phyloP scores from a whole-genome alignment of 1,139 yeast genomes.

The Candida neerlandica region DNA sequence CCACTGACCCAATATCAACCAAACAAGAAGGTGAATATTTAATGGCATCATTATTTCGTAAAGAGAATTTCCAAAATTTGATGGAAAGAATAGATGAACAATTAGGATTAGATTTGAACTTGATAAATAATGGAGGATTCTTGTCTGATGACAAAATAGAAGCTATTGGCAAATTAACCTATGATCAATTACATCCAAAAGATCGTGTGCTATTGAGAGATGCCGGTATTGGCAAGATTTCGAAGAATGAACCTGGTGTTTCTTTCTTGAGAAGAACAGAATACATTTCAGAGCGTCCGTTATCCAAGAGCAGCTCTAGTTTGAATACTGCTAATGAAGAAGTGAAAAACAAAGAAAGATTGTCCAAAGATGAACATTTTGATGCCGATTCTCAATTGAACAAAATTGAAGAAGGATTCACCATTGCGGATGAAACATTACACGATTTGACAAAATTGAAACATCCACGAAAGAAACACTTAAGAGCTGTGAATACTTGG shows the following conservation, averaged over 20 bases:
- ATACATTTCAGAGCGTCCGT: conserved; percentile 62
- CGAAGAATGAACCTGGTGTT: conserved; percentile 63
- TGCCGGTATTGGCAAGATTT: conserved; percentile 57
- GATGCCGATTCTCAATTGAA: conserved; percentile 67
- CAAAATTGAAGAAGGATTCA: conserved; percentile 79
- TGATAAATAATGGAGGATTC: conserved; percentile 67
- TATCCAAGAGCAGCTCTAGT: conserved; percentile 20
- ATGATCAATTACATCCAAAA: conserved; percentile 59
- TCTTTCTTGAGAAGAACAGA: conserved; percentile 93
- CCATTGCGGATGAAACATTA: conserved; percentile 53
- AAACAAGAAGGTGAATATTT: conserved; percentile 62
- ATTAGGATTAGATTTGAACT: conserved; percentile 78
- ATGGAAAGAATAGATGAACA: conserved; percentile 70
- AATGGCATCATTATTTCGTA: conserved; percentile 72
- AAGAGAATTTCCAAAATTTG: conserved; percentile 68
- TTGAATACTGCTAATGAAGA: conserved; percentile 17
- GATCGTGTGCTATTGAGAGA: conserved; percentile 81
- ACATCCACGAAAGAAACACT: conserved; percentile 77
- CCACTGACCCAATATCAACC: conserved; percentile 40
- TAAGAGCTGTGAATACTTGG: conserved; percentile 79
- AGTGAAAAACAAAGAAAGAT: conserved; percentile 22
- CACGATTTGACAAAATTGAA: conserved; percentile 46
- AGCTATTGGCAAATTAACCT: conserved; percentile 23
- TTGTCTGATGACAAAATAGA: conserved; percentile 46
- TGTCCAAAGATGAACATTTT: conserved; percentile 28